Evolutionary conservation across 371 early-diverging fungal genomes (phyloP).

Genomic region (Umbelopsis sp.): DNA sequence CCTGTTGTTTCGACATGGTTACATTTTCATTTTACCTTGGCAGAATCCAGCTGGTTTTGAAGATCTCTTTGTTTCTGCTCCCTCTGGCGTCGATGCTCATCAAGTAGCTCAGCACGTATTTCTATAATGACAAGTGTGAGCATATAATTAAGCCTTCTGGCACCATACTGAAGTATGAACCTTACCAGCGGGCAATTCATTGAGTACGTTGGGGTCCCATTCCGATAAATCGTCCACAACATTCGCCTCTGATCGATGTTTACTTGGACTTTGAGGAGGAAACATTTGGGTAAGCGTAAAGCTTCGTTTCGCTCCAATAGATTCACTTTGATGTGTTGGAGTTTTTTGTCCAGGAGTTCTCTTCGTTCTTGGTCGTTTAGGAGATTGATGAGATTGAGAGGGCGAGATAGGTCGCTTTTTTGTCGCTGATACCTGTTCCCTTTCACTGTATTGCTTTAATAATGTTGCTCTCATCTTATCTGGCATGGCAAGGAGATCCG

Average conservation of each 20-base stretch:
- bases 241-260: neutral
- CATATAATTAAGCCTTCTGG: neutral
- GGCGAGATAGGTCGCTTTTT: neutral
- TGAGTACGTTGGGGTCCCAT: slow-evolving; percentile 34
- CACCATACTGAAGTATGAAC: no score
- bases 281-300: slow-evolving; percentile 28
- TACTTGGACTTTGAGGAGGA: slow-evolving; percentile 9
- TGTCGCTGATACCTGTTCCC: neutral
- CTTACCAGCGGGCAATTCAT: slow-evolving; percentile 37
- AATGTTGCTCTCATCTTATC: slow-evolving; percentile 42
- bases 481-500: slow-evolving; percentile 45
- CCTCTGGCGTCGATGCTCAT: slow-evolving; percentile 9
- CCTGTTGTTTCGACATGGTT: neutral
- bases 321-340: neutral
- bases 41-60: neutral
- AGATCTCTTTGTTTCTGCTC: slow-evolving; percentile 4
- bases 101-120: slow-evolving; percentile 16
- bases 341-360: neutral
- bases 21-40: neutral
- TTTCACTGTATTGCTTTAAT: slow-evolving; percentile 41
- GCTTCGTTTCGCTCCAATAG: neutral
- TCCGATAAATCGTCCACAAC: slow-evolving; percentile 7
- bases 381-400: neutral
- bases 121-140: neutral
- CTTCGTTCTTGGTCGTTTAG: neutral